Percentiles rank a stretch among this genome's conserved stretches.
Evolutionary conservation across 139 green algal genomes (phyloP).

Genomic region (Chlorella sp.): DNA sequence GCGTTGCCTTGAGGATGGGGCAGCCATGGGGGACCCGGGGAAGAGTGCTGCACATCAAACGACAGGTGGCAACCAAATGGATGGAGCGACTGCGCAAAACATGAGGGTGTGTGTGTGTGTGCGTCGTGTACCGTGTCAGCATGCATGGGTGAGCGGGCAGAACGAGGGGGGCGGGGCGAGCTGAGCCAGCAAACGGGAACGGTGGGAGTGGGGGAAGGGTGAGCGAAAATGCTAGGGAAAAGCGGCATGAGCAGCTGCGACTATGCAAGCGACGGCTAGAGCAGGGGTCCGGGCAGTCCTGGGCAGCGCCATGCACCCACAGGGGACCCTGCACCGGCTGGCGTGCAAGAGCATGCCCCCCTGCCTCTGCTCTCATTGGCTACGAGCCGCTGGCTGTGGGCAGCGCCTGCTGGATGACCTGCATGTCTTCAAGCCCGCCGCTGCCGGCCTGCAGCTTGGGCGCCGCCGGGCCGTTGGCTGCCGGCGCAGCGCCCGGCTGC

Average conservation of each 20-base stretch:
- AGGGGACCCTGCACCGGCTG: not conserved
- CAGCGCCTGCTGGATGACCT: conserved; percentile 26
- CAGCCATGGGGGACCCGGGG: too few species aligned
- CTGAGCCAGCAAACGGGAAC: not conserved
- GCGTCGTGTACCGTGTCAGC: too few species aligned
- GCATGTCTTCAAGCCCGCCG: conserved; percentile 27
- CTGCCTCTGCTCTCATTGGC: not conserved
- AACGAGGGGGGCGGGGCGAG: not conserved
- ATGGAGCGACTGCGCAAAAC: too few species aligned
- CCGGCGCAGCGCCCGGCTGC: not conserved
- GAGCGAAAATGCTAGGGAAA: not conserved
- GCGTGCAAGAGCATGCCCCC: not conserved
- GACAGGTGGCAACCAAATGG: too few species aligned
- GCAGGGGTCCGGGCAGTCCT: not conserved
- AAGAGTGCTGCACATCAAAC: too few species aligned
- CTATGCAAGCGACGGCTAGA: too few species aligned
- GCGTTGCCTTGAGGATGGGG: too few species aligned
- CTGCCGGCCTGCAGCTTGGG: not conserved
- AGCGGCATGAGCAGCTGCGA: too few species aligned
- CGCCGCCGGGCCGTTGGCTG: not conserved
- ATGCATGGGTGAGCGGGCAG: too few species aligned
- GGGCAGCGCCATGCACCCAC: not conserved
- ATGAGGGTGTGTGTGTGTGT: too few species aligned
- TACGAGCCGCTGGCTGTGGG: not conserved
- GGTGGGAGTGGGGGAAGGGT: not conserved